Base-by-base conservation (phyloP, 371 early-diverging fungal species). In the Saksenaea oblongispora region DNA sequence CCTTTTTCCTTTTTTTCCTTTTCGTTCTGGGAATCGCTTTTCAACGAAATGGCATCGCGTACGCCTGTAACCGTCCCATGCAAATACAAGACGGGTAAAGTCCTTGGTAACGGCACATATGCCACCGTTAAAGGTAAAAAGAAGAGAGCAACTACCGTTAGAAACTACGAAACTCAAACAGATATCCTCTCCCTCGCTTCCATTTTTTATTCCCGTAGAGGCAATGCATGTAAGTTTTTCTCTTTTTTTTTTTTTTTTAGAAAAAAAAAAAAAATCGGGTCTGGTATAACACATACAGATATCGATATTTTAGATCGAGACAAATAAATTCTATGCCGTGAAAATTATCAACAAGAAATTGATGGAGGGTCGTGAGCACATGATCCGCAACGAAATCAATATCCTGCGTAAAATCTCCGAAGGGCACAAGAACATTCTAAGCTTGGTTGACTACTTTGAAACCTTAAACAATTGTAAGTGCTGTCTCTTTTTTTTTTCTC, bases 341-440 rank as follows among this genome's bases (percentile, higher is more conserved):
- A 98, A 98, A 70, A 89, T 96, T 39, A 93, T 96, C 78, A 92
- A 88, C 82, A 96, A 96, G 72, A 87, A 88, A 73, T 74, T 92
- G 58, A 93, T 96, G 93, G 85, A 82, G 59, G 95, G 95, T 56
- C 82, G 91, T 63, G 94, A 95, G 67, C 89, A 91, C 70, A 91
- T 95, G 93, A 91, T 95, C 62, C 81, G 92, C 36, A 95, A 95
- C 67, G 95, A 95, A 76, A 93, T 95, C 75, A 87, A 89, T 35
- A 88, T 95, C 26, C 78, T 95, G 58, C 89, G 91, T 65, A 85
- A 85, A 68, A 84, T 95, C 37, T 95, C 95, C 4, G 89, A 90
- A 67, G 95, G 90, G 7, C 93, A 95, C 70, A 84, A 86, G 59
- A 94, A 95, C 74, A 90, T 97, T 61, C 82, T 96, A 17, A 91